phyloP scores from a whole-genome alignment of 2,329 filamentous ascomycete species.

The Aspergillus sp. region DNA sequence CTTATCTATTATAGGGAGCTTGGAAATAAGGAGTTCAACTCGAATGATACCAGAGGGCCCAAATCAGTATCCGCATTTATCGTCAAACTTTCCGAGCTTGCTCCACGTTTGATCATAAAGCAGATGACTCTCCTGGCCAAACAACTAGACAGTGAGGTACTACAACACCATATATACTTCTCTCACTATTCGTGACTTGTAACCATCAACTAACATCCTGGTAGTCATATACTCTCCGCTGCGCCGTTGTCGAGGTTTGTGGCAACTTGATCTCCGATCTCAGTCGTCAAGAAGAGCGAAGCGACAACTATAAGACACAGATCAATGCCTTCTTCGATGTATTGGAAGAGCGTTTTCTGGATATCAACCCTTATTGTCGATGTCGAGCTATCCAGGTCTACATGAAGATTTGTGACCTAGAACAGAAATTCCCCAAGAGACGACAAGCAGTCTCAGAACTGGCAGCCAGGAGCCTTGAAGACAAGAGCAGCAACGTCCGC shows the following conservation, averaged over 20 bases:
- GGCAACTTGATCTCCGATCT: conserved; percentile 91
- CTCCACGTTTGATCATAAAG: conserved; percentile 89
- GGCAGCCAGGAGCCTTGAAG: conserved; percentile 84
- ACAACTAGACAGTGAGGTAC: conserved; percentile 87
- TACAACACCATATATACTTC: neutral
- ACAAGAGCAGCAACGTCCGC: conserved; percentile 97
- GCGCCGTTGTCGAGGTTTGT: conserved; percentile 92
- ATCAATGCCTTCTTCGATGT: conserved; percentile 97
- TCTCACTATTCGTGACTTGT: neutral
- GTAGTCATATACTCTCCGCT: conserved; percentile 87
- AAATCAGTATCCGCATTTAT: conserved; percentile 96
- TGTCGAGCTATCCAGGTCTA: conserved; percentile 92
- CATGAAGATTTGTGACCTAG: conserved; percentile 86
- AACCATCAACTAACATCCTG: conserved; percentile 11
- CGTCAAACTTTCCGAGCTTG: conserved; percentile 86
- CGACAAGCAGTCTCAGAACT: conserved; percentile 84
- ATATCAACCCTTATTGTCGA: conserved; percentile 94
- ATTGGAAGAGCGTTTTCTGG: conserved; percentile 90
- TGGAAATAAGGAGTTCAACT: conserved; percentile 97
- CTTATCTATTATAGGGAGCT: conserved; percentile 62
- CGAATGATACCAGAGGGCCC: conserved; percentile 89
- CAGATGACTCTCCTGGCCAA: conserved; percentile 96
- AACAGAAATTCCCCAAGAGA: conserved; percentile 92
- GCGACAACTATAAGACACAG: conserved; percentile 90
- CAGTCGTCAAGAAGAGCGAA: conserved; percentile 85